Conservation (phyloP, 768 basidiomycete genomes). For the Hypholoma fasciculare region DNA sequence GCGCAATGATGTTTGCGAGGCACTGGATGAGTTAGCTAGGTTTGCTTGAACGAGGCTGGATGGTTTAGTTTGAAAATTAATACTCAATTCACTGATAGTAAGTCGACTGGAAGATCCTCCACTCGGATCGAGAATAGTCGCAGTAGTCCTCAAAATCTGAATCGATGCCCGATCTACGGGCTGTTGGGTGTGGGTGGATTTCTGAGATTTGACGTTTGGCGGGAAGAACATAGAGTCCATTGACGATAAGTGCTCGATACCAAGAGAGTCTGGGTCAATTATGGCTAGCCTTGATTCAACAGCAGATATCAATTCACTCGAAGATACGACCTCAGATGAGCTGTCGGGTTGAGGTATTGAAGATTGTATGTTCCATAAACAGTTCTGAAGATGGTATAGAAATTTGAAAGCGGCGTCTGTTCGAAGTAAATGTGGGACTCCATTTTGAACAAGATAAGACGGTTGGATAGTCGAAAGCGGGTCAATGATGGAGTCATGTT, state of each 20-base stretch:
- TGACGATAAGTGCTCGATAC: slow-evolving; percentile 27
- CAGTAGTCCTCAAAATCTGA: slow-evolving; percentile 24
- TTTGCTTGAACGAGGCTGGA: slow-evolving; percentile 28
- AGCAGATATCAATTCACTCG: slow-evolving; percentile 33
- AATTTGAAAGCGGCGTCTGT: slow-evolving; percentile 73
- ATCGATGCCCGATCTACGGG: slow-evolving; percentile 20
- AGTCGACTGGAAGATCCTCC: slow-evolving; percentile 36
- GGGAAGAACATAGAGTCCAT: slow-evolving; percentile 28
- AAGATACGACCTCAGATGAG: slow-evolving; percentile 12
- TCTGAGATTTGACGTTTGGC: neutral
- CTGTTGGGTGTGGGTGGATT: neutral
- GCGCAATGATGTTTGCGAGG: slow-evolving; percentile 48
- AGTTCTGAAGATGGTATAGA: slow-evolving; percentile 75
- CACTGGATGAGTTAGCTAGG: slow-evolving; percentile 24
- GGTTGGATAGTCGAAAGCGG: slow-evolving; percentile 83
- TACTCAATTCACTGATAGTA: slow-evolving; percentile 27
- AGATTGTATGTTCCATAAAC: slow-evolving; percentile 44
- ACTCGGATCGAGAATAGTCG: slow-evolving; percentile 34
- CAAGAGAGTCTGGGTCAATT: slow-evolving; percentile 45
- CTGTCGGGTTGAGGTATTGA: slow-evolving; percentile 17
- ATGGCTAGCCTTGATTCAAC: slow-evolving; percentile 24
- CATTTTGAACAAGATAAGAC: slow-evolving; percentile 79
- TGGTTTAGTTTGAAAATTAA: slow-evolving; percentile 21
- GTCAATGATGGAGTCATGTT: slow-evolving; percentile 56
- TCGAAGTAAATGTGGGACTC: slow-evolving; percentile 66